Conservation (phyloP, 306 rosid species). For the Albizia julibrissin region DNA sequence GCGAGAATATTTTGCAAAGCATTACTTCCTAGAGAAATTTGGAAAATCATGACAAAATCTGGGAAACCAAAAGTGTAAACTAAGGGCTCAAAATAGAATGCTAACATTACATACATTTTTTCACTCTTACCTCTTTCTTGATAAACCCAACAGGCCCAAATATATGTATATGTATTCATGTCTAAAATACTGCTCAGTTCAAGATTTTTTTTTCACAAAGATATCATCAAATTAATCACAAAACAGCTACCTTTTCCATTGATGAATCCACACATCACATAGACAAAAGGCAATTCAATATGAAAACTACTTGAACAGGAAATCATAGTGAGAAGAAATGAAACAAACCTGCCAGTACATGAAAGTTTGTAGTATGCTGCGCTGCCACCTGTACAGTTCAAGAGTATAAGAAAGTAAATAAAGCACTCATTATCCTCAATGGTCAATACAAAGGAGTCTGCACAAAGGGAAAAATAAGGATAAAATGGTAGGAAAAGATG, state of each 20-base stretch:
- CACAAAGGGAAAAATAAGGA: not conserved
- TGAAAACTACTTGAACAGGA: not conserved
- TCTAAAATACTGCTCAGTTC: not conserved
- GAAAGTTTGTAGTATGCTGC: constrained; percentile 83
- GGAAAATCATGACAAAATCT: not conserved
- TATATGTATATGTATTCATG: not conserved
- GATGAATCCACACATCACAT: not conserved
- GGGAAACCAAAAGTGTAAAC: not conserved
- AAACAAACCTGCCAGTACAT: constrained; percentile 94
- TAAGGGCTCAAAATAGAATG: not conserved
- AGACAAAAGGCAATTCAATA: not conserved
- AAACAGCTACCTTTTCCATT: not conserved
- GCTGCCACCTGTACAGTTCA: constrained; percentile 71
- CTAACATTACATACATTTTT: not conserved
- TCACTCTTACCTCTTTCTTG: not conserved
- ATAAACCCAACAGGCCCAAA: not conserved
- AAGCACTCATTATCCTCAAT: constrained; percentile 17
- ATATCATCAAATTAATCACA: not conserved
- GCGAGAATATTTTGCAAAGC: constrained; percentile 3
- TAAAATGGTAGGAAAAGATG: constrained; percentile 11
- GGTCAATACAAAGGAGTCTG: not conserved
- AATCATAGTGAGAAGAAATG: not conserved
- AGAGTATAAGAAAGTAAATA: not conserved
- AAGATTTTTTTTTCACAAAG: not conserved
- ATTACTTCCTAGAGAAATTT: not conserved